These are phyloP conservation scores for Aspergillus tanneri DNA, from an alignment of 2,329 filamentous ascomycete genomes.

Conservation along the genomic window DNA sequence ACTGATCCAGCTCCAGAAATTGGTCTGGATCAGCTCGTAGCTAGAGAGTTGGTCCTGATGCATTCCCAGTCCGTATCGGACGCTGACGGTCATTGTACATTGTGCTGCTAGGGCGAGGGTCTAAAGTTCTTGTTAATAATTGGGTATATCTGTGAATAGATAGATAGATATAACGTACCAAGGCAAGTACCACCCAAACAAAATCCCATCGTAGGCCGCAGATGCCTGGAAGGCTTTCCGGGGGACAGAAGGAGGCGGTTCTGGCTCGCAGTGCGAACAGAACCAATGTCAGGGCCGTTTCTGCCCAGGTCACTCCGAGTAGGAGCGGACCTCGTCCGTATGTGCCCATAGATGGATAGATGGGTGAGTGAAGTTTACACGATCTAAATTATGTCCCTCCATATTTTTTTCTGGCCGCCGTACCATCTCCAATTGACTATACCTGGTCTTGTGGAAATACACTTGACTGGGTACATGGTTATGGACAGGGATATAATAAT, in stretches of 20 bases:
- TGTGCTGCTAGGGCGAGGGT: slow-evolving; percentile 12
- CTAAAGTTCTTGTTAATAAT: not conserved
- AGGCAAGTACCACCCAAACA: slow-evolving; percentile 19
- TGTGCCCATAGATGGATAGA: no score
- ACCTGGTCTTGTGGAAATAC: no score
- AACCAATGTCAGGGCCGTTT: slow-evolving; percentile 16
- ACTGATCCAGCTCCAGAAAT: slow-evolving; percentile 21
- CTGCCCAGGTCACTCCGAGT: slow-evolving; percentile 21
- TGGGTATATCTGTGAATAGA: no score
- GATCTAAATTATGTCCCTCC: no score
- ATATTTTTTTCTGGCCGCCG: no score
- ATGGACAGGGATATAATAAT: no score
- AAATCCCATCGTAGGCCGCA: slow-evolving; percentile 24
- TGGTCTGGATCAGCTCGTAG: slow-evolving; percentile 13
- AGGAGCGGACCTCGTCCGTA: slow-evolving; percentile 16
- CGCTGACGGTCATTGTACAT: slow-evolving; percentile 18
- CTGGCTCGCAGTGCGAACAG: slow-evolving; percentile 19
- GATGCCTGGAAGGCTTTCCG: slow-evolving; percentile 9
- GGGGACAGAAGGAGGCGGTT: slow-evolving; percentile 16
- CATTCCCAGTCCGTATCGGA: slow-evolving; percentile 17
- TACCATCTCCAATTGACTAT: no score
- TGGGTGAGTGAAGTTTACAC: no score
- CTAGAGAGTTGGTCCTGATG: slow-evolving; percentile 13
- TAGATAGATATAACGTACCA: slow-evolving; percentile 6
- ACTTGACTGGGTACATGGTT: no score